A percentile compares a stretch with the other conserved stretches of the same genome.
Conservation (phyloP, 1,139 yeast species). For the Neolecta irregularis region DNA sequence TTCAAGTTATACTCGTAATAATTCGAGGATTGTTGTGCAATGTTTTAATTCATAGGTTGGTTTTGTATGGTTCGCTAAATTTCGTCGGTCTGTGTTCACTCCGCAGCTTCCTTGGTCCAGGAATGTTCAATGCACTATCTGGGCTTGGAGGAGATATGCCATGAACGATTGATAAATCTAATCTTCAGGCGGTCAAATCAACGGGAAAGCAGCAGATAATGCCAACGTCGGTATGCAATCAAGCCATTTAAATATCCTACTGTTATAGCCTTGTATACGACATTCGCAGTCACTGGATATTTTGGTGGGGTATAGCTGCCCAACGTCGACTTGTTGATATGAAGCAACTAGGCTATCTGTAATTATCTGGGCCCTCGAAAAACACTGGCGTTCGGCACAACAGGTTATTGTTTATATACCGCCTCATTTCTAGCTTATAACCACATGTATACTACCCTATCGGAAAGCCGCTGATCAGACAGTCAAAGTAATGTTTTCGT, state of each 20-base stretch:
- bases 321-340: no score
- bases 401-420: slow-evolving; percentile 3
- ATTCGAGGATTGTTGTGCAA: no score
- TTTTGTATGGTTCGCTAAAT: no score
- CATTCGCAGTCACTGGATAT: slow-evolving; percentile 35
- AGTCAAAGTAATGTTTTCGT: slow-evolving; percentile 36
- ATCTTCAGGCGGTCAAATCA: slow-evolving; percentile 33
- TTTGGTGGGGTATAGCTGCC: slow-evolving; percentile 36
- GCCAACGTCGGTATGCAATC: slow-evolving; percentile 34
- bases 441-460: slow-evolving; percentile 27
- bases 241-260: no score
- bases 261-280: slow-evolving; percentile 36
- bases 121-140: slow-evolving; percentile 37
- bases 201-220: slow-evolving; percentile 31
- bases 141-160: slow-evolving; percentile 44
- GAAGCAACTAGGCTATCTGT: no score
- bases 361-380: slow-evolving; percentile 29
- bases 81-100: no score
- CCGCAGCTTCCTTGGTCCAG: slow-evolving; percentile 4
- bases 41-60: no score
- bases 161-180: no score
- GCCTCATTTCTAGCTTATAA: slow-evolving; percentile 31
- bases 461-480: slow-evolving; percentile 26
- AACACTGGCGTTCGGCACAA: slow-evolving; percentile 16
- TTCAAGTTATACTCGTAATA: no score